These are phyloP conservation scores for Crithidia bombi DNA, from an alignment of 208 protist species.

Conservation along the genomic window DNA sequence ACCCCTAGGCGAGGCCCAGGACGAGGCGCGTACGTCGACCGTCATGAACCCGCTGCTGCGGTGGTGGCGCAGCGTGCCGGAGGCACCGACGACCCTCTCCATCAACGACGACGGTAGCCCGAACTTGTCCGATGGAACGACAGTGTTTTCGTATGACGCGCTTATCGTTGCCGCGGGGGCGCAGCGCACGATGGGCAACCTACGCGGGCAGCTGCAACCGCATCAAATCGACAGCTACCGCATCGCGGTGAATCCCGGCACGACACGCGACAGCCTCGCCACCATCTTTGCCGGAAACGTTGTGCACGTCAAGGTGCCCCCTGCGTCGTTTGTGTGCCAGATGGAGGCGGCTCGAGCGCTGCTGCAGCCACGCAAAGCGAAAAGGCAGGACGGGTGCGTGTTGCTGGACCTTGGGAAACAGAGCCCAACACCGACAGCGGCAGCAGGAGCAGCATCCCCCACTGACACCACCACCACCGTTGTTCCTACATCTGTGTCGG, in stretches of 20 bases:
- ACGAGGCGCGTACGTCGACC: background rate
- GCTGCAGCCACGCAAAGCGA: background rate
- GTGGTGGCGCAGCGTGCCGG: slow-evolving; percentile 9
- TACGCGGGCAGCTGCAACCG: slow-evolving; percentile 30
- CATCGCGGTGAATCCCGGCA: slow-evolving; percentile 84
- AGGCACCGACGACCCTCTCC: slow-evolving; percentile 5
- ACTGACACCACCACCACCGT: background rate
- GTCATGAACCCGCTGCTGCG: background rate
- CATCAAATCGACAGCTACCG: slow-evolving; percentile 62
- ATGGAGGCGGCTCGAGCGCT: slow-evolving; percentile 39
- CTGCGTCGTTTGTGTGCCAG: slow-evolving; percentile 57
- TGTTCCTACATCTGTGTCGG: background rate
- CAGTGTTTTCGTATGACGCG: slow-evolving; percentile 75
- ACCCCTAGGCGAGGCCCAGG: slow-evolving; percentile 2
- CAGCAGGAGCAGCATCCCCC: no score
- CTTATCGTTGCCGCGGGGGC: slow-evolving; percentile 81
- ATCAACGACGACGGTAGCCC: slow-evolving; percentile 29
- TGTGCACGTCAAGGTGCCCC: slow-evolving; percentile 83
- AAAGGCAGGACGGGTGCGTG: background rate
- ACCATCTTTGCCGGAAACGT: slow-evolving; percentile 72
- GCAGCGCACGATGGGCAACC: slow-evolving; percentile 51
- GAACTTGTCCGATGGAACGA: slow-evolving; percentile 35
- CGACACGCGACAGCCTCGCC: slow-evolving; percentile 73
- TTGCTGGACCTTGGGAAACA: background rate
- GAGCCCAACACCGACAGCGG: background rate